Percentiles rank a stretch among this genome's conserved stretches.
Conservation (phyloP, 352 stramenopile species). For the Peronospora belbahrii region DNA sequence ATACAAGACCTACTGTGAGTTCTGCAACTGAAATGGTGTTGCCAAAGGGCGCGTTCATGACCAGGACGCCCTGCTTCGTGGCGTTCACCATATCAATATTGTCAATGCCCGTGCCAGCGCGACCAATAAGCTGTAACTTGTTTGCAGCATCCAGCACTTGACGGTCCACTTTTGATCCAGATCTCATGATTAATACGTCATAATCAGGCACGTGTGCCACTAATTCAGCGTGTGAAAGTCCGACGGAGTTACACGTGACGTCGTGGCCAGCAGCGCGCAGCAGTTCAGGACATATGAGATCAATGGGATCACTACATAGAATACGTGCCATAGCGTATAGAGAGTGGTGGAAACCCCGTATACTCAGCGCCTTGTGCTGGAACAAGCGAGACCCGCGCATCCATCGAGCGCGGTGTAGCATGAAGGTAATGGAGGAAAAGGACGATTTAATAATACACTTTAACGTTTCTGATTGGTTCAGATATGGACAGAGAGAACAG, state of each 20-base stretch:
- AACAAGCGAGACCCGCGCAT: constrained; percentile 31
- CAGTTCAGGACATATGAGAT: constrained; percentile 70
- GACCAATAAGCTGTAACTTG: constrained; percentile 78
- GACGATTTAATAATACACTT: too few species aligned
- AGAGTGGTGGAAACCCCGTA: constrained; percentile 34
- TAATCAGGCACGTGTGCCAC: constrained; percentile 70
- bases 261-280: constrained; percentile 76
- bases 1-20: constrained; percentile 88
- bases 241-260: constrained; percentile 47
- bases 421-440: constrained; percentile 6
- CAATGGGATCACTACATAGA: constrained; percentile 85
- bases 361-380: constrained; percentile 9
- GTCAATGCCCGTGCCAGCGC: constrained; percentile 88
- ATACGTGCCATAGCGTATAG: constrained; percentile 65
- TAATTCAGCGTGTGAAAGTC: constrained; percentile 55
- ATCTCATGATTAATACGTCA: constrained; percentile 86
- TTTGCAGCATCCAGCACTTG: constrained; percentile 53
- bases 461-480: too few species aligned
- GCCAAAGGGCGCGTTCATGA: constrained; percentile 94
- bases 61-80: constrained; percentile 88
- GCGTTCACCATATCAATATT: constrained; percentile 91
- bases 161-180: constrained; percentile 69
- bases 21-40: constrained; percentile 95
- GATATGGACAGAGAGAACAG: too few species aligned
- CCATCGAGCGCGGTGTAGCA: constrained; percentile 47